Evolutionary conservation across 345 rosid genomes (phyloP).

Genomic region (Brassica nigra): DNA sequence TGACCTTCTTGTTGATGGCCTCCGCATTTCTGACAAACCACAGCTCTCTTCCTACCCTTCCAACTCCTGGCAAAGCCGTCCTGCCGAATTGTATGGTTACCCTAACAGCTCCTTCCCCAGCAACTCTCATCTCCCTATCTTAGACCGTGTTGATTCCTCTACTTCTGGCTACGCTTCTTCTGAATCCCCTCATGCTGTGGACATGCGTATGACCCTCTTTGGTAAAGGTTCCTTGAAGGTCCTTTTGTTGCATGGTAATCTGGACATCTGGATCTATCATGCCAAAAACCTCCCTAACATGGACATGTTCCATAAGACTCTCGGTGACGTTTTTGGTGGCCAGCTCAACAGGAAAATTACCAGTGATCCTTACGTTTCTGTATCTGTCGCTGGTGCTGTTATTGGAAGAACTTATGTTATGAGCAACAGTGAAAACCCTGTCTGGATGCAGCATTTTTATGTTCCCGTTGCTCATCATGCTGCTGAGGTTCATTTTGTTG

Average conservation of each 20-base stretch:
- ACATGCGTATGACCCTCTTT: constrained; percentile 62
- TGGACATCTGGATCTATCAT: constrained; percentile 71
- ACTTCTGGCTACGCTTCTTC: constrained; percentile 30
- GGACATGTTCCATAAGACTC: constrained; percentile 84
- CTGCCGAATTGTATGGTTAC: constrained; percentile 55
- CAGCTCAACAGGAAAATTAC: constrained; percentile 59
- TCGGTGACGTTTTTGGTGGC: constrained; percentile 72
- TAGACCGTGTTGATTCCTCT: constrained; percentile 50
- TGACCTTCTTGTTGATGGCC: constrained; percentile 51
- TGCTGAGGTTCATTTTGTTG: constrained; percentile 79
- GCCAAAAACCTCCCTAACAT: constrained; percentile 89
- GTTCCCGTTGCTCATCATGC: constrained; percentile 89
- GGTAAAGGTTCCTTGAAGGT: constrained; percentile 73
- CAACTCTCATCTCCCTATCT: constrained; percentile 48
- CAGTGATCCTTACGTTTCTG: constrained; percentile 90
- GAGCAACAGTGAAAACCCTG: constrained; percentile 83
- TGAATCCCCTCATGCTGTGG: constrained; percentile 43
- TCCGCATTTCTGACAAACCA: constrained; percentile 46
- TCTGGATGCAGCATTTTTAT: constrained; percentile 82
- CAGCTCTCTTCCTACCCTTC: constrained; percentile 44
- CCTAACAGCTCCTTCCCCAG: constrained; percentile 64
- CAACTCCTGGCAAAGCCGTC: constrained; percentile 44
- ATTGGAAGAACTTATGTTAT: constrained; percentile 86
- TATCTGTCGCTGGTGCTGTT: constrained; percentile 63
- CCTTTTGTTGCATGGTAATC: constrained; percentile 84